A percentile compares a stretch with the other conserved stretches of the same genome.
phyloP scores from a whole-genome alignment of 2,329 filamentous ascomycete genomes.

The Fusarium nisikadoi region DNA sequence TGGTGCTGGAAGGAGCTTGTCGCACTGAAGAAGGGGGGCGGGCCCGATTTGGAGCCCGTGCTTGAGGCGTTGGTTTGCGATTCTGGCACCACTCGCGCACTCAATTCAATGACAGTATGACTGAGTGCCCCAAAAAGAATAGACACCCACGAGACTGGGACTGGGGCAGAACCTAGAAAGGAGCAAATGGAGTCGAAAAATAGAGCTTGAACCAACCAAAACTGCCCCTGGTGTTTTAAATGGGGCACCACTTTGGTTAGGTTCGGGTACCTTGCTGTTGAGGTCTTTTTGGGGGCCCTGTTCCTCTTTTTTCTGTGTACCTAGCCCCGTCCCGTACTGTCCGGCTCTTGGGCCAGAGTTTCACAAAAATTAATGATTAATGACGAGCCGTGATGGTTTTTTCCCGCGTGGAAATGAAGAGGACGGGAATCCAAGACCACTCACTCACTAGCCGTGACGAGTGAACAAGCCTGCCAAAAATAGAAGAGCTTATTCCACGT shows the following conservation, averaged over 20 bases:
- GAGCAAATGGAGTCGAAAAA: conserved; percentile 28
- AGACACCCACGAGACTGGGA: conserved; percentile 8
- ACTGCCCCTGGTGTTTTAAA: background rate
- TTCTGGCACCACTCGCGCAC: conserved; percentile 10
- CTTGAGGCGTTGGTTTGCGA: background rate
- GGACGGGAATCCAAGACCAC: background rate
- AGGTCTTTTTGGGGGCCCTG: conserved; percentile 16
- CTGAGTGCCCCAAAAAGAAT: background rate
- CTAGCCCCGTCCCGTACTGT: background rate
- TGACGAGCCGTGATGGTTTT: conserved; percentile 14
- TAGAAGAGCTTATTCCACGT: conserved; percentile 1
- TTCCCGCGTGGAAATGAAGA: conserved; percentile 27
- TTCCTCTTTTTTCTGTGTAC: background rate
- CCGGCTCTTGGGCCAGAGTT: conserved; percentile 18
- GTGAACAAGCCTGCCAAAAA: background rate
- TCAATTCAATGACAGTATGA: background rate
- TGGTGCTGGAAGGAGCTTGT: conserved; percentile 14
- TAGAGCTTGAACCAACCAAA: conserved; percentile 18
- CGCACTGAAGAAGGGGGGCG: conserved; percentile 7
- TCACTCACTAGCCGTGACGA: background rate
- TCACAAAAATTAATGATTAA: conserved; percentile 31
- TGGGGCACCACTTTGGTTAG: conserved; percentile 13
- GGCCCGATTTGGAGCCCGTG: conserved; percentile 4
- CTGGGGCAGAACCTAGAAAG: conserved; percentile 20
- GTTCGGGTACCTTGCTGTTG: conserved; percentile 27